Conservation (phyloP, 2,329 filamentous ascomycete species). For the Monosporascus sp. region DNA sequence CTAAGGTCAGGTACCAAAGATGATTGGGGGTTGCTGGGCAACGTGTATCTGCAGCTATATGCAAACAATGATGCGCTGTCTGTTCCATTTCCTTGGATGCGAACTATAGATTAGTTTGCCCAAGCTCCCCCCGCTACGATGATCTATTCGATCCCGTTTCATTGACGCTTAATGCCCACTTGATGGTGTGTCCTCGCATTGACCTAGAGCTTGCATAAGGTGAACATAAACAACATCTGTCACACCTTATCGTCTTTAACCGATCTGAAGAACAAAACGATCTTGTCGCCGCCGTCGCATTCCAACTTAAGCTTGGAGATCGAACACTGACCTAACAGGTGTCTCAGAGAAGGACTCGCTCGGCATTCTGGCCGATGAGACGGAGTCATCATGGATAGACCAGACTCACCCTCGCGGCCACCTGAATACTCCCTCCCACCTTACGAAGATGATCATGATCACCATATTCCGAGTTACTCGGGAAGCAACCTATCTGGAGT, state of each 20-base stretch:
- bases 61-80: neutral
- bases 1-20: no score
- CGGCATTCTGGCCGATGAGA: slow-evolving; percentile 16
- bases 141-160: no score
- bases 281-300: slow-evolving; percentile 4
- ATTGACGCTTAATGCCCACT: no score
- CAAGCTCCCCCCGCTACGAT: no score
- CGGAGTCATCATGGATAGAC: slow-evolving; percentile 40
- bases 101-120: no score
- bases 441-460: slow-evolving; percentile 51
- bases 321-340: slow-evolving; percentile 6
- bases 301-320: slow-evolving; percentile 4
- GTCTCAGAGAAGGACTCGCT: slow-evolving; percentile 10
- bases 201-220: no score
- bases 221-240: neutral
- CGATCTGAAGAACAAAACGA: neutral
- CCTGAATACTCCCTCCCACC: slow-evolving; percentile 53
- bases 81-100: no score
- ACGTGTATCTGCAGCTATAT: neutral
- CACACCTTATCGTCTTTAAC: neutral
- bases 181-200: no score
- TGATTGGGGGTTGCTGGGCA: neutral
- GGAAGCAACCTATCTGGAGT: slow-evolving; percentile 46
- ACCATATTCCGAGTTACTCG: slow-evolving; percentile 39
- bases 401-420: slow-evolving; percentile 45